phyloP scores from a whole-genome alignment of 2,329 filamentous ascomycete genomes.

The Rutstroemia sp. region DNA sequence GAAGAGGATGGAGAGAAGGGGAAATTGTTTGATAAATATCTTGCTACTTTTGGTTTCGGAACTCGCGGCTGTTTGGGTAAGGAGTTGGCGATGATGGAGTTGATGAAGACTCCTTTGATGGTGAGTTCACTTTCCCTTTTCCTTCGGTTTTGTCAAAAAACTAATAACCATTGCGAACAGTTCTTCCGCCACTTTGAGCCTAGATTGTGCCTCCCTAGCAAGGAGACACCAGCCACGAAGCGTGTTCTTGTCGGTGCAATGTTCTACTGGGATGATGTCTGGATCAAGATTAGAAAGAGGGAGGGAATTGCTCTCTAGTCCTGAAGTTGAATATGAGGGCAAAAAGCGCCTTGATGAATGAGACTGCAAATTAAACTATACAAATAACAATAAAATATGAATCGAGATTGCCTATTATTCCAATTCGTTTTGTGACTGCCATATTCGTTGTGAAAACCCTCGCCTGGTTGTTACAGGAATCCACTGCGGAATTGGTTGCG shows the following conservation, averaged over 20 bases:
- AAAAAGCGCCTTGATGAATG: neutral
- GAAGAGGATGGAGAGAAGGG: slow-evolving; percentile 2
- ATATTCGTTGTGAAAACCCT: too few relatives aligned
- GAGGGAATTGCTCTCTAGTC: neutral
- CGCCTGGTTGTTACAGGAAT: too few relatives aligned
- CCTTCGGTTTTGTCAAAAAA: neutral
- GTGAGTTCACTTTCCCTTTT: neutral
- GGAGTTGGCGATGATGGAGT: slow-evolving; percentile 3
- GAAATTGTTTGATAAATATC: slow-evolving; percentile 5
- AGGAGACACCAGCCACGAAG: slow-evolving; percentile 4
- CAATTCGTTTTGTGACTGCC: too few relatives aligned
- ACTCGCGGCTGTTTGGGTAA: slow-evolving; percentile 7
- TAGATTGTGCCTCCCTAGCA: neutral
- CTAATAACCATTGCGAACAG: neutral
- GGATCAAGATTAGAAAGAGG: slow-evolving; percentile 4
- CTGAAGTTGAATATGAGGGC: neutral
- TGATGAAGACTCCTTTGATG: slow-evolving; percentile 7
- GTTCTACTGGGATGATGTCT: slow-evolving; percentile 6
- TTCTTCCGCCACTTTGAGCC: slow-evolving; percentile 7
- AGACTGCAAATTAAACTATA: neutral
- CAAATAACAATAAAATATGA: neutral
- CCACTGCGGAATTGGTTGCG: too few relatives aligned
- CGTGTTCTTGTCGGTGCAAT: slow-evolving; percentile 4
- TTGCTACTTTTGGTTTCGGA: slow-evolving; percentile 7
- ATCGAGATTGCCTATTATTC: too few relatives aligned